Conservation (phyloP, 805 yeast species). For the Hanseniaspora thailandica region DNA sequence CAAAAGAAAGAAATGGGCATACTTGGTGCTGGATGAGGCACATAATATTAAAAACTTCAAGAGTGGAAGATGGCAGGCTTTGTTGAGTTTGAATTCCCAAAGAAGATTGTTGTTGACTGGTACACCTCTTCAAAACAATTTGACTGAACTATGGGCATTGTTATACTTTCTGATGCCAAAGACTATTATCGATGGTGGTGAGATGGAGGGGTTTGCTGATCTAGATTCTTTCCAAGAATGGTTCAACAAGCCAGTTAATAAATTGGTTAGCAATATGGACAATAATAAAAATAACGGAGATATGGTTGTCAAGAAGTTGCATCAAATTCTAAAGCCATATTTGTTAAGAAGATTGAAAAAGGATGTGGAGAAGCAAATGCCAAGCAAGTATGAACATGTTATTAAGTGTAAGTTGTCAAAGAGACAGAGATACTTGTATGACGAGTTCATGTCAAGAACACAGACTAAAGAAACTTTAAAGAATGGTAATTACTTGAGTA, state of each 20-base stretch:
- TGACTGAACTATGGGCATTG: constrained; percentile 92
- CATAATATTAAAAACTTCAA: constrained; percentile 94
- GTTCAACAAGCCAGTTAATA: constrained; percentile 97
- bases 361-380: constrained; percentile 98
- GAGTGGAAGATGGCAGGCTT: constrained; percentile 94
- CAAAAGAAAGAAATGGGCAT: constrained; percentile 85
- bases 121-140: constrained; percentile 90
- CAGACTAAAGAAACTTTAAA: constrained; percentile 88
- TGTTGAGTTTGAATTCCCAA: constrained; percentile 84
- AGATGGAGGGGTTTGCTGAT: constrained; percentile 79
- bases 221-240: constrained; percentile 92
- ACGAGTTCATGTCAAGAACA: constrained; percentile 94
- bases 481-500: constrained; percentile 87
- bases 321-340: constrained; percentile 88
- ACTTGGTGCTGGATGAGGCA: constrained; percentile 95
- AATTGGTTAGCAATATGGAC: constrained; percentile 37
- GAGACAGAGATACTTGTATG: constrained; percentile 82
- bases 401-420: constrained; percentile 85
- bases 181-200: constrained; percentile 51
- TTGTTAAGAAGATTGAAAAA: constrained; percentile 80
- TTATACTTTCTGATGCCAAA: constrained; percentile 92
- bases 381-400: constrained; percentile 91
- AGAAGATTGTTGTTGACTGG: constrained; percentile 83
- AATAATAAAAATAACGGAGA: constrained; percentile 62
- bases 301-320: constrained; percentile 75